Base-by-base conservation (phyloP, 331 rosid species). In the Telfairia occidentalis region DNA sequence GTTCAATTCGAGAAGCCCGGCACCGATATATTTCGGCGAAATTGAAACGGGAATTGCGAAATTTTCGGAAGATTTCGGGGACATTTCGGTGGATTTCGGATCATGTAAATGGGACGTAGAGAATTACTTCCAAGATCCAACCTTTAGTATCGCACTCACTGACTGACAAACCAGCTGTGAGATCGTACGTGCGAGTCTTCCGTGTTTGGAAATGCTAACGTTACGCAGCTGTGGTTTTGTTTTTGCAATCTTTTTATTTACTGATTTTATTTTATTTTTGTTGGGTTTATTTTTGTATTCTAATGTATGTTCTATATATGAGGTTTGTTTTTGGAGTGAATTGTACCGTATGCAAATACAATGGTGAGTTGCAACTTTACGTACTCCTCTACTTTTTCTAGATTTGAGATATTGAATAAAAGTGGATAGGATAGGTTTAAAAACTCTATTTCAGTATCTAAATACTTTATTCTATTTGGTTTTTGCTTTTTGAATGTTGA, bases 81-180 rank as follows among this genome's bases (percentile, higher is more conserved):
- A 83, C 77, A 57, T 86, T 29, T 76, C 81, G 45, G 73, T 81
- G 3, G 77, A 92, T 85, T 81, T 92, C 71, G 80, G 80, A 9
- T 87, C 91, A 0, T 88, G 85, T 85, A 87, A 83, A 81, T 90
- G 98, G 98, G 90, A 90, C 38, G 79, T 90, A 7, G 92, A 92
- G 49, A 57, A 64, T 81, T 90, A 82, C 78, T 90, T 87, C 40
- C 71, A 75, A 78, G 85, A 74, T 73, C 79, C 80, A 48, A 21
- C 19, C 34, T 66, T 71, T 71, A 45, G 75, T 71, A 71, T 71
- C 16, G 43, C 75, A 48, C 24, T 29, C 21, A 40, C 30, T 40
- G 48, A 66, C 73, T 66, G 73, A 66, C 75, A 48, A 71, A 71
- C 24, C 52, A 48, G 75, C 75, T 48, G 59, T 48, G 59, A 26